phyloP scores from a whole-genome alignment of 176 grass and related monocot genomes.

The Oropetium thomaeum region DNA sequence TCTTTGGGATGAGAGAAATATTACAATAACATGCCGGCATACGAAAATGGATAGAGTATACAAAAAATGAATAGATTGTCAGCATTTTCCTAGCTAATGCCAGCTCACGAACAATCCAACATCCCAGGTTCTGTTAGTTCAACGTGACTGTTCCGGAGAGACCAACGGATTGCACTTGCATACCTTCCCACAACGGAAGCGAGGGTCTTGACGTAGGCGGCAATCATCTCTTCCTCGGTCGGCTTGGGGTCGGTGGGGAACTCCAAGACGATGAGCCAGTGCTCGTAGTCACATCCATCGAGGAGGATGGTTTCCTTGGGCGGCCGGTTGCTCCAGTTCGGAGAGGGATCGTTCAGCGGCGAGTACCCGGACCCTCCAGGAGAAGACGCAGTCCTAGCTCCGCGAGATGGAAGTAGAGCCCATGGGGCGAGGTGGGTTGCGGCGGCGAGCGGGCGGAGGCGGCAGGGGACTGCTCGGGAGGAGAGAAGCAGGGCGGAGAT shows the following conservation, averaged over 20 bases:
- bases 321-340: constrained; percentile 91
- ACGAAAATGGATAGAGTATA: neutral
- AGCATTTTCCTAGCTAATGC: neutral
- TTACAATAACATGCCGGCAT: neutral
- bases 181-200: constrained; percentile 73
- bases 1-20: neutral
- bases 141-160: neutral
- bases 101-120: neutral
- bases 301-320: constrained; percentile 95
- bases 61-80: too few species aligned
- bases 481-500: constrained; percentile 56
- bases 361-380: constrained; percentile 61
- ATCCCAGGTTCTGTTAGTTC: neutral
- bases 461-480: constrained; percentile 31
- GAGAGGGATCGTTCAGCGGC: constrained; percentile 77
- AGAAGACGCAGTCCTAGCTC: constrained; percentile 49
- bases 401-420: constrained; percentile 17
- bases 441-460: constrained; percentile 22
- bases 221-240: constrained; percentile 82
- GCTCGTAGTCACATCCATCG: constrained; percentile 94
- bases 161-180: neutral
- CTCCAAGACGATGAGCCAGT: constrained; percentile 97
- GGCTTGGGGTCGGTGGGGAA: constrained; percentile 66
- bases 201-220: constrained; percentile 77
- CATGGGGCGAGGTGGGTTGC: constrained; percentile 11